Conservation (phyloP, 371 early-diverging fungal species). For the Dichotomocladium elegans region DNA sequence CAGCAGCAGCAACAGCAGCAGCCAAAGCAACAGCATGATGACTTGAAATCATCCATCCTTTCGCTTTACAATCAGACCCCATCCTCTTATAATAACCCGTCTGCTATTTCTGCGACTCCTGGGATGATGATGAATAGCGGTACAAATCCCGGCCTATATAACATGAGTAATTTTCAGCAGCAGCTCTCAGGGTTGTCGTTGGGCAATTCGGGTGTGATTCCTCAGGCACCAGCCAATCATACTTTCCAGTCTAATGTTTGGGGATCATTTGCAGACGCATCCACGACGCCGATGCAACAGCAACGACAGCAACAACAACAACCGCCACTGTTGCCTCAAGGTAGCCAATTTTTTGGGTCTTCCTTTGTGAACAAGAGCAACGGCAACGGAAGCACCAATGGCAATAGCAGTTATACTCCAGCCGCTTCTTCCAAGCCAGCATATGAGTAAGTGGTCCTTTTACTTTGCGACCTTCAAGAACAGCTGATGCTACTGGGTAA, state of each 20-base stretch:
- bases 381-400: background rate
- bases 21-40: conserved; percentile 28
- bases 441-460: conserved; percentile 15
- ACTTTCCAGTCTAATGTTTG: conserved; percentile 16
- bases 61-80: conserved; percentile 39
- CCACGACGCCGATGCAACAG: conserved; percentile 11
- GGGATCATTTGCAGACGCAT: conserved; percentile 14
- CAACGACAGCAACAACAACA: no score
- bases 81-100: no score
- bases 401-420: background rate
- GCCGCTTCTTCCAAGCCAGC: conserved; percentile 6
- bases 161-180: conserved; percentile 23
- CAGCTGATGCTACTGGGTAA: no score
- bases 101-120: no score
- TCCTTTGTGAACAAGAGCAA: background rate
- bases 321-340: conserved; percentile 27
- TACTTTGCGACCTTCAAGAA: background rate
- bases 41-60: conserved; percentile 55
- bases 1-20: conserved; percentile 12
- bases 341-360: conserved; percentile 36
- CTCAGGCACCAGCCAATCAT: conserved; percentile 15
- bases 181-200: conserved; percentile 35
- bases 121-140: conserved; percentile 13
- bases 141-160: conserved; percentile 13
- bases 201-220: conserved; percentile 17